Conservation (phyloP, 495 filamentous ascomycete species). For the Aspergillus olivimuriae region DNA sequence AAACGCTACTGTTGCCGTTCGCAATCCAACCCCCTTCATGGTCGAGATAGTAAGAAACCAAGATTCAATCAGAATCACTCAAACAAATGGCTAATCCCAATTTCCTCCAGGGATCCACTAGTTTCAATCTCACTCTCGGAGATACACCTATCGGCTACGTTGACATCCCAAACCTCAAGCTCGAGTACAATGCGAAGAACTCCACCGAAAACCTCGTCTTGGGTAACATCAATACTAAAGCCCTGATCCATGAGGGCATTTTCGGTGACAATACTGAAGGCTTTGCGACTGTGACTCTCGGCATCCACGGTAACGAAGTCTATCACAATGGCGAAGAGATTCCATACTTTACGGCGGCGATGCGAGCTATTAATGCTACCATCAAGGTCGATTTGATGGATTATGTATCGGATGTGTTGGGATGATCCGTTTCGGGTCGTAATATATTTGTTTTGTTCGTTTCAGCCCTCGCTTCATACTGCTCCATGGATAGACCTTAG, state of each 20-base stretch:
- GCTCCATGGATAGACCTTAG: too few species aligned
- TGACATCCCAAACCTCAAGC: conserved; percentile 21
- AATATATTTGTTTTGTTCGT: too few species aligned
- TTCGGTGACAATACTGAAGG: conserved; percentile 6
- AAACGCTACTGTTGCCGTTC: conserved; percentile 23
- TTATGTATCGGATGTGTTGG: conserved; percentile 18
- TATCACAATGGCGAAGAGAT: conserved; percentile 24
- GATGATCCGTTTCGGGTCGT: too few species aligned
- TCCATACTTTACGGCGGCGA: conserved; percentile 25
- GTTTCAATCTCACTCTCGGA: conserved; percentile 23
- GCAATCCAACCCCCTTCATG: conserved; percentile 18
- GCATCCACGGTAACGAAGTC: conserved; percentile 19
- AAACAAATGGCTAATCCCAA: background rate
- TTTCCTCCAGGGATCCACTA: conserved; percentile 18
- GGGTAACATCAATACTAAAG: conserved; percentile 15
- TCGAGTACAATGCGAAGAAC: conserved; percentile 8
- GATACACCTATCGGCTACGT: conserved; percentile 19
- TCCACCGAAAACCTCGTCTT: conserved; percentile 12
- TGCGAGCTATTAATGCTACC: conserved; percentile 18
- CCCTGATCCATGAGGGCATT: conserved; percentile 18
- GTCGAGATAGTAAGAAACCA: conserved; percentile 20
- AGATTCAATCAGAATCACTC: background rate
- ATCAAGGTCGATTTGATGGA: conserved; percentile 19
- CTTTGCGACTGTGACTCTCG: conserved; percentile 19
- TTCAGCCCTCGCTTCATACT: too few species aligned